phyloP scores from a whole-genome alignment of 495 filamentous ascomycete genomes.

The Haplographium delicatum region DNA sequence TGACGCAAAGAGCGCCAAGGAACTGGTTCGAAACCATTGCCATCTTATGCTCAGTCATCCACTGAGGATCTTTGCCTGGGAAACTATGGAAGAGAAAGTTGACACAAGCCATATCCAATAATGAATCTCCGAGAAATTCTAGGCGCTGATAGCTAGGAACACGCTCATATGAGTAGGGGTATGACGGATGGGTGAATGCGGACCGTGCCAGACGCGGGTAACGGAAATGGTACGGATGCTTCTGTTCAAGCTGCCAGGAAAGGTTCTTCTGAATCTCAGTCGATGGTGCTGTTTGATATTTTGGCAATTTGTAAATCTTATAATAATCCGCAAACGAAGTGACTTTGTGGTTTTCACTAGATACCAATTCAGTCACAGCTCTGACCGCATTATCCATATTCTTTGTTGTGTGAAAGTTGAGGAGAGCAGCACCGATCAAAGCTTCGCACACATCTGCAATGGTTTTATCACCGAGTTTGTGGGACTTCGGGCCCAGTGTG shows the following conservation, averaged over 20 bases:
- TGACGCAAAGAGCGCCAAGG: conserved; percentile 72
- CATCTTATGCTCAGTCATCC: conserved; percentile 99
- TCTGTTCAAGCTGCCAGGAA: conserved; percentile 55
- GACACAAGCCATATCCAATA: conserved; percentile 85
- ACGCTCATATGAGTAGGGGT: conserved; percentile 61
- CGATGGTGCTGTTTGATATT: conserved; percentile 58
- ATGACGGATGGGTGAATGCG: conserved; percentile 86
- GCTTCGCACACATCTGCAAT: conserved; percentile 98
- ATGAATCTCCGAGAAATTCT: conserved; percentile 87
- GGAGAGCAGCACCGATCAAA: conserved; percentile 81
- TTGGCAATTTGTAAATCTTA: conserved; percentile 61
- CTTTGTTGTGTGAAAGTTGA: conserved; percentile 51
- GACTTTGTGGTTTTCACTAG: conserved; percentile 61
- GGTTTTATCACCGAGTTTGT: conserved; percentile 78
- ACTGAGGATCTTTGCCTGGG: conserved; percentile 82
- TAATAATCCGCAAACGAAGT: conserved; percentile 67
- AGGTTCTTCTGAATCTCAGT: conserved; percentile 63
- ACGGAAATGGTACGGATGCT: conserved; percentile 74
- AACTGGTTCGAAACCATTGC: conserved; percentile 99
- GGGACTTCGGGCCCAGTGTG: conserved; percentile 36
- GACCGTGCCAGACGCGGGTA: conserved; percentile 73
- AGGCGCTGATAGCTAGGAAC: conserved; percentile 89
- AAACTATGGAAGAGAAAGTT: conserved; percentile 71
- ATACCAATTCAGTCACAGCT: conserved; percentile 74
- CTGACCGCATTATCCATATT: conserved; percentile 76